A percentile compares a stretch with the other conserved stretches of the same genome.
Conservation (phyloP, 73 alveolate species). For the Uronychia setigera region DNA sequence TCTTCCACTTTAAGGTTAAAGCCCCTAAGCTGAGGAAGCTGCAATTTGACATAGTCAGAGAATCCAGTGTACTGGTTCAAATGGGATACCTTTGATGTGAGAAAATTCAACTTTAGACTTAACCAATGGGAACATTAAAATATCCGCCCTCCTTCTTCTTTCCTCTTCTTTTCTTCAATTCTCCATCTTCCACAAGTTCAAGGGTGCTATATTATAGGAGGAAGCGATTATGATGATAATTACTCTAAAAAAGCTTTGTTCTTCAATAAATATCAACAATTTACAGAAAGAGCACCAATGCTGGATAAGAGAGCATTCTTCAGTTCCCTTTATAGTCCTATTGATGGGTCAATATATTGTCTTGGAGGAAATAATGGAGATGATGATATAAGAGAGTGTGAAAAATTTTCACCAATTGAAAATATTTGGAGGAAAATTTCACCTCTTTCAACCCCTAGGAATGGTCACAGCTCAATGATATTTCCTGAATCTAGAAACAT, state of each 20-base stretch:
- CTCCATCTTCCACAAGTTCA: slow-evolving; percentile 41
- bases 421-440: slow-evolving; percentile 61
- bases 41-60: too few species aligned
- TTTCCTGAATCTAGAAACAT: slow-evolving; percentile 22
- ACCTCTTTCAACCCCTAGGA: slow-evolving; percentile 46
- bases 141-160: slow-evolving; percentile 21
- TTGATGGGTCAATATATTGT: slow-evolving; percentile 56
- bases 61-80: slow-evolving; percentile 46
- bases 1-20: not conserved
- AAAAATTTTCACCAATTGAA: slow-evolving; percentile 38
- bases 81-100: slow-evolving; percentile 63
- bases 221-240: slow-evolving; percentile 65
- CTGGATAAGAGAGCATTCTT: slow-evolving; percentile 59
- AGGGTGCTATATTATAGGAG: slow-evolving; percentile 68
- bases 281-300: slow-evolving; percentile 69
- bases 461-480: slow-evolving; percentile 43
- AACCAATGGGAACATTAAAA: slow-evolving; percentile 22
- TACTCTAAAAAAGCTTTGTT: slow-evolving; percentile 46
- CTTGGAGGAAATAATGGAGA: slow-evolving; percentile 57
- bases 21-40: too few species aligned
- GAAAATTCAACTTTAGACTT: slow-evolving; percentile 6
- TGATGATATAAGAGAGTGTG: slow-evolving; percentile 43
- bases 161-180: slow-evolving; percentile 59
- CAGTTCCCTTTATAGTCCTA: slow-evolving; percentile 31
- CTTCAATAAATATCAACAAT: slow-evolving; percentile 35